phyloP scores from a whole-genome alignment of 768 basidiomycete species.

The Cantharellus cinnabarinus region DNA sequence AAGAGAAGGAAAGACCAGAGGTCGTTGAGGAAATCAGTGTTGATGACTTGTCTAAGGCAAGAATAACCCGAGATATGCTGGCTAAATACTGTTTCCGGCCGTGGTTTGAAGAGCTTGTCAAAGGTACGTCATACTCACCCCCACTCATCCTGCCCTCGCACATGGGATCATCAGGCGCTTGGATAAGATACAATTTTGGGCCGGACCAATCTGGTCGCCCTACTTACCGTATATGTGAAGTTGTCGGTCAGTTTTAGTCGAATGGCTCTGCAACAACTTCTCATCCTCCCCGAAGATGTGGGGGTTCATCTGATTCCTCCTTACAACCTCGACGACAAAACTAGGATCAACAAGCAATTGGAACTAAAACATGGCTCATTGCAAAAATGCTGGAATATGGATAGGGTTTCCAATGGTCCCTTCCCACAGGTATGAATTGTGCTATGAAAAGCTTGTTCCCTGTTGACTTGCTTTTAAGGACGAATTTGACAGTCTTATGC shows the following conservation, averaged over 20 bases:
- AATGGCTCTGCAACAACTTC: background rate
- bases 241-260: conserved; percentile 37
- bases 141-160: background rate
- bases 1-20: conserved; percentile 37
- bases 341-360: conserved; percentile 37
- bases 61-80: conserved; percentile 47
- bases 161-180: conserved; percentile 33
- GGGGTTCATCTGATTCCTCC: conserved; percentile 34
- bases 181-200: conserved; percentile 72
- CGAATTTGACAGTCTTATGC: conserved; percentile 47
- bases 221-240: conserved; percentile 68
- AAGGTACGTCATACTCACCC: conserved; percentile 26
- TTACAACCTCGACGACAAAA: conserved; percentile 49
- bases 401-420: conserved; percentile 60
- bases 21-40: conserved; percentile 28
- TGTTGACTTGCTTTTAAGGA: conserved; percentile 23
- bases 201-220: conserved; percentile 28
- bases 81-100: conserved; percentile 53
- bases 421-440: conserved; percentile 34
- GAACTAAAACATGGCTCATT: conserved; percentile 63
- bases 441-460: background rate
- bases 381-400: conserved; percentile 45
- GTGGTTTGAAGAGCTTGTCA: conserved; percentile 72
- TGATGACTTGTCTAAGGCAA: conserved; percentile 38
- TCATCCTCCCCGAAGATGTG: conserved; percentile 23